Evolutionary conservation across 306 rosid species (phyloP), one percentile per base, ranked within the genome.

Genomic region (Fragaria iinumae): DNA sequence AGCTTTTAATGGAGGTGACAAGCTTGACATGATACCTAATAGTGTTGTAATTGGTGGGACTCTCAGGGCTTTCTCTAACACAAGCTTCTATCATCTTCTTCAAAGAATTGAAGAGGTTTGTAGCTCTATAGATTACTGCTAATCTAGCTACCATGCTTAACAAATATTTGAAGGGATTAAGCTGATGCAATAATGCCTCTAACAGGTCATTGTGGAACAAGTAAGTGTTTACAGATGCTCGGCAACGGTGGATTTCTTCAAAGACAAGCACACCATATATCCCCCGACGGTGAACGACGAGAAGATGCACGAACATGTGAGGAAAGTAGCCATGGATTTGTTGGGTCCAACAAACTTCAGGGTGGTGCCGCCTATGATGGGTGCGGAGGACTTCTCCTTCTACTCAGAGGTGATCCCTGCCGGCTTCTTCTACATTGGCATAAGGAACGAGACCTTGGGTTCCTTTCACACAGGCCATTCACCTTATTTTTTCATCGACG

Each of bases 371-470:
- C 98, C 94, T 1, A 89, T 94, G 96, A 94, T 94, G 98, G 98
- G 97, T 2, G 98, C 96, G 1, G 98, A 94, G 87, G 98, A 94
- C 80, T 94, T 89, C 79, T 91, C 98, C 41, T 94, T 94, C 78
- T 91, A 87, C 87, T 82, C 94, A 0, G 80, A 91, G 80, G 82
- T 83, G 47, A 83, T 90, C 77, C 96, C 98, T 0, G 89, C 93
- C 14, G 97, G 90, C 34, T 93, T 91, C 85, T 93, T 71, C 76
- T 93, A 91, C 87, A 91, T 93, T 17, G 98, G 98, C 2, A 71
- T 93, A 45, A 85, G 89, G 84, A 91, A 91, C 23, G 97, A 94
- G 77, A 91, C 96, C 25, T 67, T 94, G 29, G 98, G 98, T 11
- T 94, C 98, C 52, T 84, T 76, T 57, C 96, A 93, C 89, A 93